Conservation (phyloP, 164 flowering plant genomes). For the Vitis rupestris region DNA sequence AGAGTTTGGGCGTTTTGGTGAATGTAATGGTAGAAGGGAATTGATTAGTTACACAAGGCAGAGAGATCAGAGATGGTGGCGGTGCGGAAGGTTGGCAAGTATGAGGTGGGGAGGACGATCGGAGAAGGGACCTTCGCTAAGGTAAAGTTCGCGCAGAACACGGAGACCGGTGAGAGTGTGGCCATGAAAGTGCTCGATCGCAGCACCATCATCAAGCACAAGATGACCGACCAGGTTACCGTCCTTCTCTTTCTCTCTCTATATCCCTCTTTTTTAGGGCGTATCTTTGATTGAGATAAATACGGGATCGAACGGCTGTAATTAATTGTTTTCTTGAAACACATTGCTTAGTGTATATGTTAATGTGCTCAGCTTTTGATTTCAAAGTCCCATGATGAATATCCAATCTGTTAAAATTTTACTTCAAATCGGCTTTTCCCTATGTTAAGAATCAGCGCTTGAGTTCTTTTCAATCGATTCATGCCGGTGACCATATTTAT, state of each 20-base stretch:
- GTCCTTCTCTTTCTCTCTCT: neutral
- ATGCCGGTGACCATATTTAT: neutral
- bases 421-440: too few species aligned
- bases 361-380: too few species aligned
- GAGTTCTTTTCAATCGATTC: neutral
- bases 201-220: constrained; percentile 86
- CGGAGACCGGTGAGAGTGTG: constrained; percentile 99
- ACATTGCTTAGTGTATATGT: too few species aligned
- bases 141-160: constrained; percentile 98
- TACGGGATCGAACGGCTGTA: too few species aligned
- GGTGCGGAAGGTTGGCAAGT: constrained; percentile 91
- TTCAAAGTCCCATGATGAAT: too few species aligned
- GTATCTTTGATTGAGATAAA: too few species aligned
- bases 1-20: too few species aligned
- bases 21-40: too few species aligned
- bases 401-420: too few species aligned
- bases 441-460: too few species aligned
- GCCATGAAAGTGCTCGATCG: constrained; percentile 99
- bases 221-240: constrained; percentile 95
- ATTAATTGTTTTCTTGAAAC: neutral
- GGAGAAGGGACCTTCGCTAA: constrained; percentile 99
- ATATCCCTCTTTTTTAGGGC: constrained; percentile 1
- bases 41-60: neutral
- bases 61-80: constrained; percentile 48
- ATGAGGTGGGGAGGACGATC: constrained; percentile 94